Evolutionary conservation across 108 stramenopile species (phyloP).

Genomic region (Discostella pseudostelligera): DNA sequence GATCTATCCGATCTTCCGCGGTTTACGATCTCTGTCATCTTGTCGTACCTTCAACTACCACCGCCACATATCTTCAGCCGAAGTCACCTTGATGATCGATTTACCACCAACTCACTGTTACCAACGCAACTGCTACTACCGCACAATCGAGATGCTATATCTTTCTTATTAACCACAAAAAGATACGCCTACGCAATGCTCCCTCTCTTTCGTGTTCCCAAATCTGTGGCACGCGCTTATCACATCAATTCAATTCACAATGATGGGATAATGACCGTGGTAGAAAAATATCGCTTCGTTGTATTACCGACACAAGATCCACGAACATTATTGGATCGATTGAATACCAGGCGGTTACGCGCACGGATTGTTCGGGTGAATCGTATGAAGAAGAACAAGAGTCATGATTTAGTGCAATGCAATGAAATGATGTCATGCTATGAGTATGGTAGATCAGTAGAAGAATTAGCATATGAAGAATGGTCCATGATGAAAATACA

Average conservation of each 20-base stretch:
- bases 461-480: constrained; percentile 47
- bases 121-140: not conserved
- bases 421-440: constrained; percentile 12
- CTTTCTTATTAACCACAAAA: constrained; percentile 55
- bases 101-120: too few species aligned
- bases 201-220: constrained; percentile 58
- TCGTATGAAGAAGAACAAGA: constrained; percentile 7
- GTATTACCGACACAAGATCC: constrained; percentile 74
- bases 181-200: constrained; percentile 50
- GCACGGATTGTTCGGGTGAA: constrained; percentile 21
- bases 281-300: constrained; percentile 53
- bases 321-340: constrained; percentile 56
- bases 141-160: constrained; percentile 60
- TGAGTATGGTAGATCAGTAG: constrained; percentile 31
- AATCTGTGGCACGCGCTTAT: constrained; percentile 19
- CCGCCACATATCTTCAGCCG: not conserved
- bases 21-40: constrained; percentile 63
- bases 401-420: not conserved
- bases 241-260: not conserved
- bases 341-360: constrained; percentile 68
- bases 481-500: constrained; percentile 36
- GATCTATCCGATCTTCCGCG: constrained; percentile 40
- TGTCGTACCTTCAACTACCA: constrained; percentile 64
- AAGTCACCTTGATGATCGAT: not conserved
- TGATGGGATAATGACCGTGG: constrained; percentile 1